These are phyloP conservation scores for Chaetothyriales sp. DNA, from an alignment of 2,329 filamentous ascomycete species.

Conservation along the genomic window DNA sequence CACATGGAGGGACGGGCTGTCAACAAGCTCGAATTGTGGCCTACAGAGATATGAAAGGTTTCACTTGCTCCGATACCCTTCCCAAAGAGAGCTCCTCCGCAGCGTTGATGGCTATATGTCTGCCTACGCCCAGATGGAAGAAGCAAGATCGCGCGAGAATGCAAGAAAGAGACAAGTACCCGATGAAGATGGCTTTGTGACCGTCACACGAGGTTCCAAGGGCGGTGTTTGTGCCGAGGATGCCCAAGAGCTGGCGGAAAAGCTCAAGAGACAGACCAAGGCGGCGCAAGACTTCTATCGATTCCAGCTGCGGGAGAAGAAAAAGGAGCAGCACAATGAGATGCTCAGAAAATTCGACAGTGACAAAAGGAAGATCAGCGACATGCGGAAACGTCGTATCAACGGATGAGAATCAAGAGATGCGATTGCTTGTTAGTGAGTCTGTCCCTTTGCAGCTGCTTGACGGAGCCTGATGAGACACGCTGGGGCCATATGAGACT, in stretches of 20 bases:
- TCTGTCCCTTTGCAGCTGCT: not conserved
- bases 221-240: conserved; percentile 60
- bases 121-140: conserved; percentile 52
- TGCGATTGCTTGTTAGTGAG: not conserved
- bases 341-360: conserved; percentile 60
- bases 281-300: conserved; percentile 63
- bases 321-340: conserved; percentile 57
- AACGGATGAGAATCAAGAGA: not conserved
- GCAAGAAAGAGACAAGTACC: conserved; percentile 57
- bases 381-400: conserved; percentile 49
- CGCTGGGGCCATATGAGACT: conserved; percentile 1
- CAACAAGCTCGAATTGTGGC: conserved; percentile 24
- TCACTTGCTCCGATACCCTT: conserved; percentile 55
- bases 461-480: not conserved
- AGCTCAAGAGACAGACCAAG: conserved; percentile 45
- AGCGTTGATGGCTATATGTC: conserved; percentile 76
- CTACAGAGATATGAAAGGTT: conserved; percentile 43
- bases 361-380: conserved; percentile 55
- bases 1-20: conserved; percentile 52
- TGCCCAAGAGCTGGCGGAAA: conserved; percentile 44
- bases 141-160: conserved; percentile 48
- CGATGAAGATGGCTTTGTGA: conserved; percentile 91
- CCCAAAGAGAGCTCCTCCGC: conserved; percentile 49
- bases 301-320: conserved; percentile 67
- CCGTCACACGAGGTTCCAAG: conserved; percentile 64